A percentile compares a stretch with the other conserved stretches of the same genome.
phyloP scores from a whole-genome alignment of 345 rosid genomes.

The Aegle marmelos region DNA sequence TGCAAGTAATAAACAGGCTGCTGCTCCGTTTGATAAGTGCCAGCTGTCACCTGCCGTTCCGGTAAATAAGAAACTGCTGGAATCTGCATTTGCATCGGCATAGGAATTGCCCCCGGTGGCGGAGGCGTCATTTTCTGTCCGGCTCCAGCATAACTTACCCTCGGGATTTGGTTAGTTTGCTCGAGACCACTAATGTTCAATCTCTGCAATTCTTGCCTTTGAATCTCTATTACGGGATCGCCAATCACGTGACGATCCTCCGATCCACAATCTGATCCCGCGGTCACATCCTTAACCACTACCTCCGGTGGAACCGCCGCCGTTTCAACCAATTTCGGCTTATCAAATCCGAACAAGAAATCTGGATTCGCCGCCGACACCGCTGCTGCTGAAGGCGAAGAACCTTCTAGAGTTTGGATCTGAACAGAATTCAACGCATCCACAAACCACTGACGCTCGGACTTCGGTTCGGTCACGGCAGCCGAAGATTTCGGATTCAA shows the following conservation, averaged over 20 bases:
- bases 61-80: slow-evolving; percentile 28
- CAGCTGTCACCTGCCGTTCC: slow-evolving; percentile 34
- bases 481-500: slow-evolving; percentile 15
- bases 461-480: slow-evolving; percentile 24
- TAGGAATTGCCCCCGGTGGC: slow-evolving; percentile 22
- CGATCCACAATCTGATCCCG: slow-evolving; percentile 43
- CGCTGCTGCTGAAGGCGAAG: slow-evolving; percentile 33
- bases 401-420: slow-evolving; percentile 35
- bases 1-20: slow-evolving; percentile 40
- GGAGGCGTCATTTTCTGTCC: slow-evolving; percentile 24
- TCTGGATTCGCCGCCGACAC: slow-evolving; percentile 34
- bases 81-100: slow-evolving; percentile 35
- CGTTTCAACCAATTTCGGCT: slow-evolving; percentile 29
- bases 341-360: slow-evolving; percentile 52
- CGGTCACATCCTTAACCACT: slow-evolving; percentile 26
- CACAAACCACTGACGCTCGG: slow-evolving; percentile 58
- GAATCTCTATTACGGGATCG: slow-evolving; percentile 31
- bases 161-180: slow-evolving; percentile 18
- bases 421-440: slow-evolving; percentile 51
- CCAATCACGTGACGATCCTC: slow-evolving; percentile 37
- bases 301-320: slow-evolving; percentile 29
- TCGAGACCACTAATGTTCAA: slow-evolving; percentile 34
- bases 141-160: slow-evolving; percentile 4
- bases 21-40: slow-evolving; percentile 33
- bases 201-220: slow-evolving; percentile 45